phyloP scores from a whole-genome alignment of 371 early-diverging fungal species.

The Phascolomyces articulosus region DNA sequence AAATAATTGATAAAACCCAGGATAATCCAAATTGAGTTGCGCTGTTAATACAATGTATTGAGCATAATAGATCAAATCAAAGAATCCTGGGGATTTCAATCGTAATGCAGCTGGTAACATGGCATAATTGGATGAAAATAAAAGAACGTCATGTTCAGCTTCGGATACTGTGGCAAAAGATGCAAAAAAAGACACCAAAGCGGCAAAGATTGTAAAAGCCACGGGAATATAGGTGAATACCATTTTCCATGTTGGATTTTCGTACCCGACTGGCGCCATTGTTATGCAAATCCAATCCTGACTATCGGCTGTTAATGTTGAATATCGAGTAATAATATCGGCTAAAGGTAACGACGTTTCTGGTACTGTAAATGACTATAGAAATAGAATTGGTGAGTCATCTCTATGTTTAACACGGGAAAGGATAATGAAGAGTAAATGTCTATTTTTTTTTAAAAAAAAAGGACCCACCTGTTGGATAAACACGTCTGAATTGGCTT shows the following conservation, averaged over 20 bases:
- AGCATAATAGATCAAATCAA: conserved; percentile 55
- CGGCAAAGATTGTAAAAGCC: conserved; percentile 46
- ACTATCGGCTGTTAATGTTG: conserved; percentile 30
- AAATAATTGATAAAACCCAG: conserved; percentile 54
- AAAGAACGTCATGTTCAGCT: conserved; percentile 43
- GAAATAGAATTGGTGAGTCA: background rate
- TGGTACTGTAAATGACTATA: conserved; percentile 21
- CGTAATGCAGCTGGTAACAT: conserved; percentile 49
- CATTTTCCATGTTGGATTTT: conserved; percentile 41
- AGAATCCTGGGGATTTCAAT: conserved; percentile 60
- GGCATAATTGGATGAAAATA: conserved; percentile 57
- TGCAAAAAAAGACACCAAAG: conserved; percentile 31
- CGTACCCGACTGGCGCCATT: conserved; percentile 52
- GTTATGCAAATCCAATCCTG: conserved; percentile 41
- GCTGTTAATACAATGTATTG: conserved; percentile 58
- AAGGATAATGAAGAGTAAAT: background rate
- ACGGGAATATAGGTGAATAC: conserved; percentile 49
- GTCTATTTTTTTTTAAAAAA: too few species aligned
- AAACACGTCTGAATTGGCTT: conserved; percentile 7
- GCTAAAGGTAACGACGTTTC: conserved; percentile 32
- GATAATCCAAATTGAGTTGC: conserved; percentile 54
- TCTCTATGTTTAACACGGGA: too few species aligned
- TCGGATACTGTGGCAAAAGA: conserved; percentile 46
- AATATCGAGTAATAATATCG: conserved; percentile 40
- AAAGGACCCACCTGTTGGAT: conserved; percentile 17